phyloP scores from a whole-genome alignment of 2,329 filamentous ascomycete species.

The Moelleriella libera region DNA sequence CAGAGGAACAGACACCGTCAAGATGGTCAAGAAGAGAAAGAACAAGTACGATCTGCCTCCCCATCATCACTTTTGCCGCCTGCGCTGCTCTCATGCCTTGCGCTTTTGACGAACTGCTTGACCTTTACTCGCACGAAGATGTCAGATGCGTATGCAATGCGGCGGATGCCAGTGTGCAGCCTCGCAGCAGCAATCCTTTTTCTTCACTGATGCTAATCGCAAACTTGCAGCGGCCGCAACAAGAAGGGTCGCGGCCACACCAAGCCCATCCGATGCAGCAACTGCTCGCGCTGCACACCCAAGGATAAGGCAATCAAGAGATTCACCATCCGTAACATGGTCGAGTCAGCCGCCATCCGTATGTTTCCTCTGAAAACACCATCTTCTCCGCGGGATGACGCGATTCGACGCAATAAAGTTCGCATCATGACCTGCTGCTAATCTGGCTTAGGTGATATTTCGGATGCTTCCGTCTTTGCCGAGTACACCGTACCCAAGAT shows the following conservation, averaged over 20 bases:
- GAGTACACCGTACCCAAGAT: constrained; percentile 99
- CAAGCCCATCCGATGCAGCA: constrained; percentile 84
- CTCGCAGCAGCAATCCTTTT: constrained; percentile 2
- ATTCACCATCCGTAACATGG: constrained; percentile 99
- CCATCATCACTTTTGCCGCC: background rate
- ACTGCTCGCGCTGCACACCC: constrained; percentile 73
- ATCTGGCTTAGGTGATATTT: constrained; percentile 78
- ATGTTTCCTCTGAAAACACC: constrained; percentile 32
- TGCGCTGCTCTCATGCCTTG: background rate
- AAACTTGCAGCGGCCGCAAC: constrained; percentile 69
- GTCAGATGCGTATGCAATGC: constrained; percentile 5
- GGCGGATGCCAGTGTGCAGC: background rate
- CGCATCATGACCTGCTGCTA: background rate
- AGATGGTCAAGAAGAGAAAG: constrained; percentile 62
- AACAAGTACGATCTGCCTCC: constrained; percentile 37
- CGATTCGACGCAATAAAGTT: background rate
- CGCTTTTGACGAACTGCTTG: constrained; percentile 1
- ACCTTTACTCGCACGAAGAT: constrained; percentile 1
- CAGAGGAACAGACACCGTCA: constrained; percentile 37
- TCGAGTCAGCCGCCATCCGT: constrained; percentile 99
- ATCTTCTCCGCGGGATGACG: background rate
- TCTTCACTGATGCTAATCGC: constrained; percentile 7
- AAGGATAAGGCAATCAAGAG: constrained; percentile 99
- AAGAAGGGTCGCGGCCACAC: constrained; percentile 99
- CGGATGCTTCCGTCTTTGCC: constrained; percentile 95